A percentile compares a stretch with the other conserved stretches of the same genome.
Conservation (phyloP, 2,329 filamentous ascomycete genomes). For the Botrytis cinerea region DNA sequence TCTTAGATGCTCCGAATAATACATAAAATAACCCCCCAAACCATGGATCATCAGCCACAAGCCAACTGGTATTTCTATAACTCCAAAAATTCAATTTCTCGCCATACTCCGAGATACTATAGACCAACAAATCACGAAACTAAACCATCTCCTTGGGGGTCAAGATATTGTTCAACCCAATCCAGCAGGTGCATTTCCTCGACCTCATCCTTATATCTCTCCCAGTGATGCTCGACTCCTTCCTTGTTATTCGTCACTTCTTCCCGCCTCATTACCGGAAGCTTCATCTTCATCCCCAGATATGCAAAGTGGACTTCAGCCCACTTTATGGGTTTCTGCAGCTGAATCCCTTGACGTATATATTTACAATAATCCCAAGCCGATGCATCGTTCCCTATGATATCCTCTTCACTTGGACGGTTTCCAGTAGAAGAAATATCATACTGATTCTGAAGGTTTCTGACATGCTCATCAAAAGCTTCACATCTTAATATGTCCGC, state of each 20-base stretch:
- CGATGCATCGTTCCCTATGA: background rate
- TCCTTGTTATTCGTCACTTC: background rate
- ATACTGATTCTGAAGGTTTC: background rate
- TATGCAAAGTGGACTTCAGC: background rate
- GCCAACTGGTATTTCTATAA: background rate
- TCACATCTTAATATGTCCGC: conserved; percentile 14
- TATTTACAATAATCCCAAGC: background rate
- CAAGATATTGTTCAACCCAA: background rate
- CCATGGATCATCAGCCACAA: background rate
- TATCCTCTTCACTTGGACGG: background rate
- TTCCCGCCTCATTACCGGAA: background rate
- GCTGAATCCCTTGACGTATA: background rate
- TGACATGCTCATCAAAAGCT: background rate
- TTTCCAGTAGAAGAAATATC: background rate
- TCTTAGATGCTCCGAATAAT: background rate
- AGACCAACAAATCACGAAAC: background rate
- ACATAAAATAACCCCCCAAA: background rate
- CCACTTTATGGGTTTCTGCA: background rate
- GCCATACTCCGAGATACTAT: too few relatives aligned
- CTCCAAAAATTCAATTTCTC: too few relatives aligned
- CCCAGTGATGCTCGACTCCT: background rate
- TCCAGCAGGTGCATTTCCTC: background rate
- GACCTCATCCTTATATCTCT: background rate
- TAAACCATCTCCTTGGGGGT: too few relatives aligned
- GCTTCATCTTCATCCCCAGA: background rate